Conservation (phyloP, 805 yeast species). For the Zygosaccharomyces pseudorouxii region DNA sequence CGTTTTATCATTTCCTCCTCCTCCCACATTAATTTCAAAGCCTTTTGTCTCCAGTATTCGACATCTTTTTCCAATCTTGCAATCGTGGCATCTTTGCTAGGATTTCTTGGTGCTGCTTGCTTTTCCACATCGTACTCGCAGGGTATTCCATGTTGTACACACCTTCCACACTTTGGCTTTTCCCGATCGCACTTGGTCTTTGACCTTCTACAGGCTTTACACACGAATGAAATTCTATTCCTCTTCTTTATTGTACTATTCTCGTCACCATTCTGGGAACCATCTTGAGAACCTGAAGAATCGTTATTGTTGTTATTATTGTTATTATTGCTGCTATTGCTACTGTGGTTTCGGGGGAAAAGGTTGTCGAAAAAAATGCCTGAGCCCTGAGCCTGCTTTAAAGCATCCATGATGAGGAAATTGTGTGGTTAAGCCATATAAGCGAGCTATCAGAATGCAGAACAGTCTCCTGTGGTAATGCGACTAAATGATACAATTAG, state of each 20-base stretch:
- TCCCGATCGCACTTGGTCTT: conserved; percentile 35
- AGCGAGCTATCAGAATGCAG: background rate
- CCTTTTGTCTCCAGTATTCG: conserved; percentile 32
- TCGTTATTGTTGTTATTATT: background rate
- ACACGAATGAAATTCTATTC: conserved; percentile 34
- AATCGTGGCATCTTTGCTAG: conserved; percentile 32
- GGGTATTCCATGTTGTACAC: conserved; percentile 24
- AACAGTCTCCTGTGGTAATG: too few species aligned
- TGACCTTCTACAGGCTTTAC: conserved; percentile 32
- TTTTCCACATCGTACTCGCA: conserved; percentile 33
- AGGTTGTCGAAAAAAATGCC: background rate
- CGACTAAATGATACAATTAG: background rate
- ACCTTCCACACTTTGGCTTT: conserved; percentile 33
- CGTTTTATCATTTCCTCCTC: conserved; percentile 2
- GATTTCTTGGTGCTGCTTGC: conserved; percentile 32
- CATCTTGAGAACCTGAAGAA: background rate
- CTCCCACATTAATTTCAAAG: conserved; percentile 14
- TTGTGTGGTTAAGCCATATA: background rate
- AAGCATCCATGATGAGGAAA: background rate
- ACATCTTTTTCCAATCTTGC: conserved; percentile 30
- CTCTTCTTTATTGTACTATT: conserved; percentile 19
- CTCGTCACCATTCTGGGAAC: background rate
- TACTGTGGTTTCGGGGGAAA: background rate
- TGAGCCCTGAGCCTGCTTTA: background rate
- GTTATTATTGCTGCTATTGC: background rate